phyloP scores from a whole-genome alignment of 192 early-diverging fungal genomes.

The Rhizophagus prolifer region DNA sequence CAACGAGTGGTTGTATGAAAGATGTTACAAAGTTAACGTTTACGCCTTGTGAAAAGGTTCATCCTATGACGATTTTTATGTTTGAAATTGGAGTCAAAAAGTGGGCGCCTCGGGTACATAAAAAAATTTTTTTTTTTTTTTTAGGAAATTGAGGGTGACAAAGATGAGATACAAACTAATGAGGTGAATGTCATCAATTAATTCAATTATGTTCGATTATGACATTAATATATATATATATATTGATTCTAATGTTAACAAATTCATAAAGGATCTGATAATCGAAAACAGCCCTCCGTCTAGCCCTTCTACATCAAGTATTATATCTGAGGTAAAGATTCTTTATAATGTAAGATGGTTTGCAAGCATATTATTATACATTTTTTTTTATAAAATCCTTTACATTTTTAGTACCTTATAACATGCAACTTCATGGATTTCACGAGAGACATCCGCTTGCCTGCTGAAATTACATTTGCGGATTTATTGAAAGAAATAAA shows the following conservation, averaged over 20 bases:
- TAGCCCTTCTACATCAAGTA: neutral
- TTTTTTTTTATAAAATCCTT: neutral
- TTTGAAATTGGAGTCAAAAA: neutral
- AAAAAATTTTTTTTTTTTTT: no score
- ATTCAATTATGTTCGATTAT: neutral
- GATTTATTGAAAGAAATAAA: neutral
- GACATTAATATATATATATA: no score
- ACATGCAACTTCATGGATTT: neutral
- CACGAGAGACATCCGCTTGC: neutral
- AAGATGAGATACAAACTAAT: no score
- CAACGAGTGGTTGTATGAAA: neutral
- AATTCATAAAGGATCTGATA: neutral
- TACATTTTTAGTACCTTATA: neutral
- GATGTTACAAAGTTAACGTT: neutral
- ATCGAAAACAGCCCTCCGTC: neutral
- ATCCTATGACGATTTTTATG: neutral
- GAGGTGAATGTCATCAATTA: no score
- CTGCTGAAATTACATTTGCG: neutral
- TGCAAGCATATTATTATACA: neutral
- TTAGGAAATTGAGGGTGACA: no score
- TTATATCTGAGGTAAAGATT: neutral
- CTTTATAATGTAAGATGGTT: neutral
- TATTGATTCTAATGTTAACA: neutral
- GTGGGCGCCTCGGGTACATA: neutral
- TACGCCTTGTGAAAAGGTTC: neutral